Evolutionary conservation across 83 land plant species (phyloP).

Genomic region (Picea mariana): DNA sequence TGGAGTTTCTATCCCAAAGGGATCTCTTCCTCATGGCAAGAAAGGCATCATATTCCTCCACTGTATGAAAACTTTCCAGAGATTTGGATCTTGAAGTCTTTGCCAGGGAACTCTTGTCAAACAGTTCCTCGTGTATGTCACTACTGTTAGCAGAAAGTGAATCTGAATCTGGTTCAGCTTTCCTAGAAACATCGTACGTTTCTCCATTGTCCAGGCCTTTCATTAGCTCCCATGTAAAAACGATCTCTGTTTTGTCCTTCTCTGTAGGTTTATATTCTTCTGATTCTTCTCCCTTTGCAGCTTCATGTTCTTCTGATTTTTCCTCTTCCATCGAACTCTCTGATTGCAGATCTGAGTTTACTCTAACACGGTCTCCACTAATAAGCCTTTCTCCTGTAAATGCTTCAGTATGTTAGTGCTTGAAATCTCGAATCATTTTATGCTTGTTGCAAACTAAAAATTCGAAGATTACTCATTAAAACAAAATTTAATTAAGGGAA

Average conservation of each 20-base stretch:
- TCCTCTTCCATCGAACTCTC: neutral
- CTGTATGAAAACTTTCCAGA: neutral
- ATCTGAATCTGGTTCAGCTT: neutral
- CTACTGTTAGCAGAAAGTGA: neutral
- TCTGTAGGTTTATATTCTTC: neutral
- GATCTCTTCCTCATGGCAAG: neutral
- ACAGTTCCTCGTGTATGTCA: neutral
- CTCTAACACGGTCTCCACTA: neutral
- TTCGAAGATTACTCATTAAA: neutral
- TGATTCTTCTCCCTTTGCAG: neutral
- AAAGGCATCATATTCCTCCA: conserved; percentile 9
- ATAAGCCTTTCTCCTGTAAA: neutral
- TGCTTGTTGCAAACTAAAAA: neutral
- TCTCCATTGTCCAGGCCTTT: conserved; percentile 3
- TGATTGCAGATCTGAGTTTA: neutral
- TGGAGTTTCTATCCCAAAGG: conserved; percentile 10
- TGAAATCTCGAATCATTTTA: neutral
- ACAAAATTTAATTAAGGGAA: neutral
- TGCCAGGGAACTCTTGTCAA: neutral
- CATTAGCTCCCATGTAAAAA: conserved; percentile 11
- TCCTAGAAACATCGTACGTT: neutral
- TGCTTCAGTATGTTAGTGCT: neutral
- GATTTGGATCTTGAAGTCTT: neutral
- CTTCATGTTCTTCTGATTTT: neutral
- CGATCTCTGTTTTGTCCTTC: neutral